Evolutionary conservation across 257 asterid species (phyloP).

Genomic region (Nicotiana sylvestris): DNA sequence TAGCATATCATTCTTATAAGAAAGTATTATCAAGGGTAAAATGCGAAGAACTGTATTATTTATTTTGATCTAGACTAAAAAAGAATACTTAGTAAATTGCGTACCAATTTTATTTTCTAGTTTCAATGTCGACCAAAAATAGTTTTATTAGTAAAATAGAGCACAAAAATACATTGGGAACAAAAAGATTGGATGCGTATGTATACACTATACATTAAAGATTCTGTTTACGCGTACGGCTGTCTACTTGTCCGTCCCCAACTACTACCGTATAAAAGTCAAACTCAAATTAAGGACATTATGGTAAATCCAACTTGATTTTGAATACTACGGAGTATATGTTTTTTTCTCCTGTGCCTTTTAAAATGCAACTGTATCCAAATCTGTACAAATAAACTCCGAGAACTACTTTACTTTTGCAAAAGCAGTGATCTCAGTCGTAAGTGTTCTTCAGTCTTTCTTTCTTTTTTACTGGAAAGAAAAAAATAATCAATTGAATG

Average conservation of each 20-base stretch:
- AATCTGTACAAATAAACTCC: neutral
- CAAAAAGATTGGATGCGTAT: neutral
- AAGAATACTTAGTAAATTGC: too few relatives aligned
- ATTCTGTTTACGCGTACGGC: slow-evolving; percentile 4
- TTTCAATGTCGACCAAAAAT: too few relatives aligned
- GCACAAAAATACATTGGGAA: too few relatives aligned
- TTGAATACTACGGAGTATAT: neutral
- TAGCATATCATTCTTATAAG: too few relatives aligned
- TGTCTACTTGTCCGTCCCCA: neutral
- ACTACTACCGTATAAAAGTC: neutral
- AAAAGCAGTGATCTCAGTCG: neutral
- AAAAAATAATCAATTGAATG: neutral
- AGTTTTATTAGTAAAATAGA: too few relatives aligned
- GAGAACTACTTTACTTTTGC: neutral
- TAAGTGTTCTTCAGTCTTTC: neutral
- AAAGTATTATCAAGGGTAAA: too few relatives aligned
- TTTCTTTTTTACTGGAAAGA: neutral
- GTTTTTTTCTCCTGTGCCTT: too few relatives aligned
- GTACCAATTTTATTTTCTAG: too few relatives aligned
- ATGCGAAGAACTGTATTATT: too few relatives aligned
- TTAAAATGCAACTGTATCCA: neutral
- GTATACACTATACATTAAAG: neutral
- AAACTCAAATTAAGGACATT: neutral
- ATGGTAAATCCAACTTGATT: neutral
- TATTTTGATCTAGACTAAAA: too few relatives aligned